Conservation (phyloP, 225 moss, liverwort and hornwort species). For the Takakia lepidozioides region DNA sequence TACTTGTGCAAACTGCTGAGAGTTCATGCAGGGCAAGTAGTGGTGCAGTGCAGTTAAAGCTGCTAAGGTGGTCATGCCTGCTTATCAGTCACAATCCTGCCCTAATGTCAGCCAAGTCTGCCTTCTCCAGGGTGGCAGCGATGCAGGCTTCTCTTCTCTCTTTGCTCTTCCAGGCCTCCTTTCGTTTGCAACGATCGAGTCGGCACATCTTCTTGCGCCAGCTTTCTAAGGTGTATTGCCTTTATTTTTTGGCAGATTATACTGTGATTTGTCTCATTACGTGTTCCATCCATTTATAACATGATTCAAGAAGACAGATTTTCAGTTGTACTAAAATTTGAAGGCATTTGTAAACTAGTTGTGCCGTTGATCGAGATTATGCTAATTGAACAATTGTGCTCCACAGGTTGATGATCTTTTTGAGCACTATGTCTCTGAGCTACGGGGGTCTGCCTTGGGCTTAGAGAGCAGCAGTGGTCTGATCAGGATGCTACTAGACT, state of each 20-base stretch:
- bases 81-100: constrained; percentile 60
- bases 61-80: constrained; percentile 89
- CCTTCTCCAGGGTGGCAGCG: constrained; percentile 64
- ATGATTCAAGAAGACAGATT: too few relatives aligned
- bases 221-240: constrained; percentile 38
- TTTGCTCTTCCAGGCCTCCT: constrained; percentile 46
- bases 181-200: constrained; percentile 54
- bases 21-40: constrained; percentile 42
- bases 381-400: too few relatives aligned
- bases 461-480: constrained; percentile 68
- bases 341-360: too few relatives aligned
- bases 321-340: too few relatives aligned
- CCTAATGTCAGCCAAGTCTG: constrained; percentile 69
- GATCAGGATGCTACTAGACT: constrained; percentile 54
- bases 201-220: constrained; percentile 49
- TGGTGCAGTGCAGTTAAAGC: constrained; percentile 64
- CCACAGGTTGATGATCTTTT: constrained; percentile 66
- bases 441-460: constrained; percentile 47
- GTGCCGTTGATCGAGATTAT: too few relatives aligned
- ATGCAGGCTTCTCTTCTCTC: constrained; percentile 79
- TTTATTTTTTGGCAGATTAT: too few relatives aligned
- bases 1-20: constrained; percentile 72
- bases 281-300: too few relatives aligned
- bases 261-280: too few relatives aligned
- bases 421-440: constrained; percentile 61